Evolutionary conservation across 768 basidiomycete genomes (phyloP), one percentile per base, ranked within the genome.

Genomic region (Paxillus ammoniavirescens): DNA sequence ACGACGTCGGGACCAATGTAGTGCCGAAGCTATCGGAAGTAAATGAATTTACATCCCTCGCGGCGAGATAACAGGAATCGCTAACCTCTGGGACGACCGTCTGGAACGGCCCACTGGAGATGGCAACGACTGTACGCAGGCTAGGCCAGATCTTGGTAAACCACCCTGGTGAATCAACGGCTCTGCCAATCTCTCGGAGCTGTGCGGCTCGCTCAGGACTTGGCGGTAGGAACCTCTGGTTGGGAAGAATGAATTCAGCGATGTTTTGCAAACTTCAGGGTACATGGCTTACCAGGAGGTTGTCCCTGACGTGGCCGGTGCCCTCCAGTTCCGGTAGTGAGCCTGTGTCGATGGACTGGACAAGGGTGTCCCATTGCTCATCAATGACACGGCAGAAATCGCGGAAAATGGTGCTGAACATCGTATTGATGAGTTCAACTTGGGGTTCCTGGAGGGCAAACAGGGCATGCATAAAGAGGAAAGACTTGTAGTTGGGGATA

Each of bases 1-100:
- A 64, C 45, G 13, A 68, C 55, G 15, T 68, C 49, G 4, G 56
- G 60, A 1, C 58, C 65, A 23, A 63, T 55, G 33, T 57, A 53
- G 46, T 56, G 42, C 33, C 49, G 52, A 13, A 63, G 52, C 63
- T 67, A 28, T 49, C 23, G 0, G 10, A 6, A 2, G 35, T 33
- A 12, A 42, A 43, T 12, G 28, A 8, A 47, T 18, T 41, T 18
- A 42, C 21, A n/a, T 14, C 26, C 2, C 28, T 45, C n/a, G 9
- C 0, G 8, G 13, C 37, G 30, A 28, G 3, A 9, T 10, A 6
- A 30, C 15, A 30, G 1, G 8, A 37, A 28, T 38, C 18, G 10
- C 52, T 47, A 9, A 57, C 65, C 54, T 66, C 65, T 0, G 59
- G 66, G 8, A 62, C 57, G 2, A 66, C 58, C 15, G 48, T 67